A percentile compares a stretch with the other conserved stretches of the same genome.
Conservation (phyloP, 306 rosid genomes). For the Lathyrus tuberosus region DNA sequence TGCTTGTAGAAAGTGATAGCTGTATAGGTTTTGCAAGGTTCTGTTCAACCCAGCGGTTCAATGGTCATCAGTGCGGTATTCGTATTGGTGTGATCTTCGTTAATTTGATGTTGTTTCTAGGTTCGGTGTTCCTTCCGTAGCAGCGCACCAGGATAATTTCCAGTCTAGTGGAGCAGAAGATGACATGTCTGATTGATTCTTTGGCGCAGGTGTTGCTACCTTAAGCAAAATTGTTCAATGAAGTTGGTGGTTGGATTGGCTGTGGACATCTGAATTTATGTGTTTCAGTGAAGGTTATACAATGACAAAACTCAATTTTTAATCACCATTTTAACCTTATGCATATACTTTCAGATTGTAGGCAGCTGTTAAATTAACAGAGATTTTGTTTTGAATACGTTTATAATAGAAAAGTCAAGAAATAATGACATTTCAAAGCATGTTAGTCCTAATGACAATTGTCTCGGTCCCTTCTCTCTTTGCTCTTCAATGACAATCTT, state of each 20-base stretch:
- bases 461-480: neutral
- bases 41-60: too few relatives aligned
- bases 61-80: too few relatives aligned
- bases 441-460: conserved; percentile 29
- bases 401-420: conserved; percentile 32
- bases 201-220: conserved; percentile 39
- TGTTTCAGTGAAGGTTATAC: conserved; percentile 34
- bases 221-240: conserved; percentile 30
- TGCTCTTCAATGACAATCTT: neutral
- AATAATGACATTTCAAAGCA: conserved; percentile 45
- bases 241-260: conserved; percentile 32
- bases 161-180: conserved; percentile 89
- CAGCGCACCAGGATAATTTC: conserved; percentile 59
- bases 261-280: conserved; percentile 31
- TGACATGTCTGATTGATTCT: conserved; percentile 74
- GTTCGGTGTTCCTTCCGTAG: too few relatives aligned
- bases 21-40: too few relatives aligned
- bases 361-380: conserved; percentile 39
- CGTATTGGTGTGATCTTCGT: too few relatives aligned
- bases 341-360: conserved; percentile 45
- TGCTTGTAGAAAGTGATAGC: too few relatives aligned
- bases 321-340: conserved; percentile 39
- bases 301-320: conserved; percentile 28
- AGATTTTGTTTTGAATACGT: conserved; percentile 43
- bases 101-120: too few relatives aligned